Percentiles rank a stretch among this genome's conserved stretches.
Conservation (phyloP, 257 asterid species). For the Coffea canephora region DNA sequence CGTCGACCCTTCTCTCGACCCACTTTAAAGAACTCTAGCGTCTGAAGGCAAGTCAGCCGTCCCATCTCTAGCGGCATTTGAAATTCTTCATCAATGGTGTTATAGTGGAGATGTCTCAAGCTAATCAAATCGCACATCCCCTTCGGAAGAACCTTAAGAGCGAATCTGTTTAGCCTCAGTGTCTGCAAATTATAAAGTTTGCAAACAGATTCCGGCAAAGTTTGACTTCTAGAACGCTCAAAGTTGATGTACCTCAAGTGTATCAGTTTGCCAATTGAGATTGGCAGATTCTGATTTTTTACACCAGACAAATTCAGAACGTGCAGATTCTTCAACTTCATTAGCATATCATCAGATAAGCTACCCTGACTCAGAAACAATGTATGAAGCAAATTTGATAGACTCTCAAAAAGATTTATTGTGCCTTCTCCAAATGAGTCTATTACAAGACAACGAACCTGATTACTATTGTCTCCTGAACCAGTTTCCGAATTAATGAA, state of each 20-base stretch:
- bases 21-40: not conserved
- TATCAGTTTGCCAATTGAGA: constrained; percentile 13
- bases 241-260: constrained; percentile 14
- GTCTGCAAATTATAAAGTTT: constrained; percentile 25
- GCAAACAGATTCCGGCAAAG: constrained; percentile 14
- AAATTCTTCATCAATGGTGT: not conserved
- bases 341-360: not conserved
- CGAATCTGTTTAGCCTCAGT: not conserved
- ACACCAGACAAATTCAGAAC: not conserved
- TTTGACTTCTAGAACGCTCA: fast-evolving
- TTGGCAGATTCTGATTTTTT: not conserved
- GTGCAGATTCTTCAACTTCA: not conserved
- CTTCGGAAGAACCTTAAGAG: not conserved
- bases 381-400: not conserved
- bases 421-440: not conserved
- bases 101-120: constrained; percentile 26
- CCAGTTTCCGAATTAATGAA: not conserved
- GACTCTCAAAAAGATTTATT: not conserved
- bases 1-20: constrained; percentile 16
- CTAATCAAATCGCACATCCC: constrained; percentile 9
- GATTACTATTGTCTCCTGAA: not conserved
- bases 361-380: not conserved
- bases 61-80: constrained; percentile 17
- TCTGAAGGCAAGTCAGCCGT: constrained; percentile 20
- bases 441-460: not conserved